Percentiles rank a stretch among this genome's conserved stretches.
These are phyloP conservation scores for Vitis rupestris DNA, from an alignment of 164 flowering plant genomes.

Conservation along the genomic window DNA sequence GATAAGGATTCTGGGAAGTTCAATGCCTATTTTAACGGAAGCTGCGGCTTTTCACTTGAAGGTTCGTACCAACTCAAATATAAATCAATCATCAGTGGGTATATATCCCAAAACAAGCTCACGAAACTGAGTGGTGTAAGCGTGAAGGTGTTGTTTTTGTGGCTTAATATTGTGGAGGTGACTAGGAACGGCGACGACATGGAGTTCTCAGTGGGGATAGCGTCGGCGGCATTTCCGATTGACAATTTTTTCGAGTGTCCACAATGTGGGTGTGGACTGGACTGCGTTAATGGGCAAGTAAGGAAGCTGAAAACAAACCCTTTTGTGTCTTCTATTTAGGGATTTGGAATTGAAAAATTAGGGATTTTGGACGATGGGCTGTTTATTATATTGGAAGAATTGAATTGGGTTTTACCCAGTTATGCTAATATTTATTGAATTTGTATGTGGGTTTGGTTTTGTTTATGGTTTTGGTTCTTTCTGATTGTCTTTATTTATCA, in stretches of 20 bases:
- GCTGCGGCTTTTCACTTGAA: conserved; percentile 48
- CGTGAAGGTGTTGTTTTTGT: conserved; percentile 44
- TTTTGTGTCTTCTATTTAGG: conserved; percentile 26
- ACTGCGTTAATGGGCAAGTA: conserved; percentile 22
- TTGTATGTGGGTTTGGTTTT: too few species aligned
- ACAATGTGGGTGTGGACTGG: conserved; percentile 51
- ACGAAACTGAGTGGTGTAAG: conserved; percentile 40
- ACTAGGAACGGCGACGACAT: conserved; percentile 29
- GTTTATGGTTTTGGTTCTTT: too few species aligned
- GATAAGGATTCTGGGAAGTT: conserved; percentile 45
- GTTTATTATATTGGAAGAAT: neutral
- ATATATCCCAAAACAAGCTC: conserved; percentile 37
- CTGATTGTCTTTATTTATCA: too few species aligned
- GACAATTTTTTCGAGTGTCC: conserved; percentile 42
- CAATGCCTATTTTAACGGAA: conserved; percentile 28
- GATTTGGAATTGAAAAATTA: neutral
- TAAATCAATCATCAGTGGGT: conserved; percentile 41
- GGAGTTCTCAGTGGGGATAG: conserved; percentile 46
- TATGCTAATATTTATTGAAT: too few species aligned
- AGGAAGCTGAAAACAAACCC: conserved; percentile 24
- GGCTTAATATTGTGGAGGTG: conserved; percentile 53
- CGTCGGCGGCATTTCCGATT: conserved; percentile 38
- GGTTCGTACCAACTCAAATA: conserved; percentile 50
- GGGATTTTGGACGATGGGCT: neutral
- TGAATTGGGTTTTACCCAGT: too few species aligned